Base-by-base conservation (phyloP, 306 rosid genomes). In the Citrullus amarus region DNA sequence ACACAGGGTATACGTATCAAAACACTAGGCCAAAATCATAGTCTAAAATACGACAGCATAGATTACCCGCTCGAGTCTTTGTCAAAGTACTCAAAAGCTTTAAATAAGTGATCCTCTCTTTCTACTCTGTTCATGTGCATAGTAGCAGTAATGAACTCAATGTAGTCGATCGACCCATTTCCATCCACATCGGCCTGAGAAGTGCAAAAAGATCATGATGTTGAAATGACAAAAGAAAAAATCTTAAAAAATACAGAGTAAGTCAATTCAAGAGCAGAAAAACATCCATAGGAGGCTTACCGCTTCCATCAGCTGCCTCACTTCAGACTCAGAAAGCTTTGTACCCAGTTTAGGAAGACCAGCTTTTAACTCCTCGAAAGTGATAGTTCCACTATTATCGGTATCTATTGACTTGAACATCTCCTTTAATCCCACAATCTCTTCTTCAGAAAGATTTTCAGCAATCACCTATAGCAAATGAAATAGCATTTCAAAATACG, bases 351-450 rank as follows among this genome's bases (percentile, higher is more conserved):
- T 92, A 8, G 92, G 98, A 79, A 95, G 96, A 80, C 98, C 98
- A 43, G 93, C 98, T 77, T 95, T 91, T 83, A 95, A 88, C 88
- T 95, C 98, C 76, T 95, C 98, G 78, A 76, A 92, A 59, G 98
- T 95, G 75, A 95, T 87, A 69, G 98, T 95, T 82, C 98, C 98
- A 84, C 97, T 95, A 72, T 92, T 91, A 86, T 95, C 98, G 14
- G 98, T 95, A 80, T 95, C 98, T 96, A 95, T 92, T 48, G 97
- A 91, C 88, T 92, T 95, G 86, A 92, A 95, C 97, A 95, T 92
- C 84, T 95, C 98, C 86, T 95, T 95, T 88, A 95, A 82, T 81
- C 97, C 98, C 77, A 92, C 90, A 59, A 95, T 95, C 87, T 95
- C 98, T 77, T 95, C 98, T 87, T 92, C 98, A 63, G 98, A 92